Conservation (phyloP, 805 yeast species). For the Ogataea haglerorum region DNA sequence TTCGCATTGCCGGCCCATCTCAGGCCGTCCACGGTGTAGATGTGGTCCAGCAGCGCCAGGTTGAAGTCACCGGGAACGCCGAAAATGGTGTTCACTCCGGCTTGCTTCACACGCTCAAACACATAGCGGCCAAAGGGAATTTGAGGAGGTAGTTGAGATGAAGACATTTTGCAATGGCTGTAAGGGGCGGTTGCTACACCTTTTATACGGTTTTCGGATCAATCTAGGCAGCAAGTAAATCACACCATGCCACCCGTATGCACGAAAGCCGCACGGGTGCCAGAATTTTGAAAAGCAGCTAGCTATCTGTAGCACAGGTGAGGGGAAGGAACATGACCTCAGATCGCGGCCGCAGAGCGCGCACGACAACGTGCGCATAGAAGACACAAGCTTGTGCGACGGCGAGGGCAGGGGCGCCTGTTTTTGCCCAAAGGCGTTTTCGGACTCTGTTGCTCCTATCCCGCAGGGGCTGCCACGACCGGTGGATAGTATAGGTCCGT, state of each 20-base stretch:
- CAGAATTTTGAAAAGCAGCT: background rate
- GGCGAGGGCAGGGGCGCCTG: too few relatives aligned
- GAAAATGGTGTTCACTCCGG: slow-evolving; percentile 65
- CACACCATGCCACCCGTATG: slow-evolving; percentile 8
- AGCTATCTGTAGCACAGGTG: background rate
- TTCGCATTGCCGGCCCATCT: slow-evolving; percentile 92
- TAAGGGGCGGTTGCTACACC: background rate
- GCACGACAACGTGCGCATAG: too few relatives aligned
- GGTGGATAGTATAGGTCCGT: slow-evolving; percentile 5
- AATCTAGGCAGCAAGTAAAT: slow-evolving; percentile 4
- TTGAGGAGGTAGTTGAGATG: slow-evolving; percentile 19
- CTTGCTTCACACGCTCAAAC: slow-evolving; percentile 74
- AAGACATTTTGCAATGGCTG: slow-evolving; percentile 1
- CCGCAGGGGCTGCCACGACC: slow-evolving; percentile 2
- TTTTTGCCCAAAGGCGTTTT: background rate
- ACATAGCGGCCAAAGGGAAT: slow-evolving; percentile 73
- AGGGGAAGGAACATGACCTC: slow-evolving; percentile 1
- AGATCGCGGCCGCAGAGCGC: background rate
- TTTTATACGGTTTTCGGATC: slow-evolving; percentile 2
- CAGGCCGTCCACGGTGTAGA: slow-evolving; percentile 69
- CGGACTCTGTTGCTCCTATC: background rate
- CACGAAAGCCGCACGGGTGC: slow-evolving; percentile 7
- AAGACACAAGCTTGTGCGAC: too few relatives aligned
- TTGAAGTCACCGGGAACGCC: slow-evolving; percentile 86
- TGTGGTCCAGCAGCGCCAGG: slow-evolving; percentile 64